phyloP scores from a whole-genome alignment of 345 rosid species.

The Carallia brachiata region DNA sequence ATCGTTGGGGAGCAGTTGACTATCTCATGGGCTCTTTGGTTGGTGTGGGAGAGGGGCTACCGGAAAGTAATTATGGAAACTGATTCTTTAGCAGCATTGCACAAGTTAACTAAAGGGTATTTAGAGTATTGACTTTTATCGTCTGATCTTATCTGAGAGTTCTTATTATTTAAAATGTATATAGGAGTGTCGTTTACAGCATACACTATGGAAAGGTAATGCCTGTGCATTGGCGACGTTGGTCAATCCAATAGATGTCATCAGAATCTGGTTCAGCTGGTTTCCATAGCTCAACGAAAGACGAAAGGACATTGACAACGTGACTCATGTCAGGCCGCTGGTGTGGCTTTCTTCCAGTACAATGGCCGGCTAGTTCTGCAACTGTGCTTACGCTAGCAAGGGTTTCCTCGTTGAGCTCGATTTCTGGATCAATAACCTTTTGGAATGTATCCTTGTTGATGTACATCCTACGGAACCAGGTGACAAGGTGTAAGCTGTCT shows the following conservation, averaged over 20 bases:
- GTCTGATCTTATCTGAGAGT: too few species aligned
- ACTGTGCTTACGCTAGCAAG: neutral
- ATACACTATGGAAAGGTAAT: too few species aligned
- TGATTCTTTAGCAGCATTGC: too few species aligned
- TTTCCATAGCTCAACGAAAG: slow-evolving; percentile 7
- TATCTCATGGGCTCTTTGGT: too few species aligned
- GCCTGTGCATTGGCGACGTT: too few species aligned
- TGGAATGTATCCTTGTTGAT: slow-evolving; percentile 1
- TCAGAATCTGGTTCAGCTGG: neutral
- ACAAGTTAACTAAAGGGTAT: too few species aligned
- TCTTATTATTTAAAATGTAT: too few species aligned
- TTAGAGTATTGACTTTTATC: too few species aligned
- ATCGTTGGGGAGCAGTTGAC: too few species aligned
- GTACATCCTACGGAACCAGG: slow-evolving; percentile 2
- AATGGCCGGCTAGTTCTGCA: slow-evolving; percentile 5
- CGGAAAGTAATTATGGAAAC: too few species aligned
- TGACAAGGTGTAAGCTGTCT: slow-evolving; percentile 3
- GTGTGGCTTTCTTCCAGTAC: neutral
- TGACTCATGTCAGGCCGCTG: slow-evolving; percentile 8
- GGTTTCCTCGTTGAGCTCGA: neutral
- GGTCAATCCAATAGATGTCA: slow-evolving; percentile 1
- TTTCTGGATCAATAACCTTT: neutral
- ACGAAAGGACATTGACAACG: neutral
- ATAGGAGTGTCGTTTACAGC: too few species aligned
- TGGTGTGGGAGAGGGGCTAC: too few species aligned